These are phyloP conservation scores for Kregervanrija delftensis DNA, from an alignment of 805 yeast genomes.

Conservation along the genomic window DNA sequence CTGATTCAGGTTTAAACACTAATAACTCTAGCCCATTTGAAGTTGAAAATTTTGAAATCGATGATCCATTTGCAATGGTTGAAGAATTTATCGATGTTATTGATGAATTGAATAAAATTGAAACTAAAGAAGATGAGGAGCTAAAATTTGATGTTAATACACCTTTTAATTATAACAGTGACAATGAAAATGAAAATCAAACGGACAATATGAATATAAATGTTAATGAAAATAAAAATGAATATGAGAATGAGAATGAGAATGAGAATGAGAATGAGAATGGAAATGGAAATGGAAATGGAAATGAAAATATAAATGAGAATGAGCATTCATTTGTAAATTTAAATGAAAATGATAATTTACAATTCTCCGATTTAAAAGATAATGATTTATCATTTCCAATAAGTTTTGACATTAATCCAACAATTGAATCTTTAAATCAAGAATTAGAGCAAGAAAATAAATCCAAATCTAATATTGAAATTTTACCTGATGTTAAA, in stretches of 20 bases:
- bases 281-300: constrained; percentile 3
- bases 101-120: constrained; percentile 9
- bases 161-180: not conserved
- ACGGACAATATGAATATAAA: too few relatives aligned
- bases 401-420: constrained; percentile 4
- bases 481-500: constrained; percentile 2
- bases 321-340: not conserved
- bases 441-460: constrained; percentile 3
- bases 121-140: constrained; percentile 6
- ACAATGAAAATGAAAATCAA: too few relatives aligned
- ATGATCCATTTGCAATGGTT: constrained; percentile 22
- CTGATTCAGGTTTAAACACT: constrained; percentile 12
- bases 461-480: constrained; percentile 2
- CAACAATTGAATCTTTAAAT: constrained; percentile 5
- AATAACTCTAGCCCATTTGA: not conserved
- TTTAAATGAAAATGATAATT: too few relatives aligned
- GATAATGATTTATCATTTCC: constrained; percentile 6
- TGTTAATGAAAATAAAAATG: too few relatives aligned
- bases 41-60: constrained; percentile 7
- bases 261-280: not conserved
- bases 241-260: too few relatives aligned
- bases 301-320: constrained; percentile 7
- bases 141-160: not conserved
- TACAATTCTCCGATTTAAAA: too few relatives aligned
- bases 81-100: constrained; percentile 22